A percentile compares a stretch with the other conserved stretches of the same genome.
These are phyloP conservation scores for Lolium rigidum DNA, from an alignment of 176 grass and related monocot genomes.

Conservation along the genomic window DNA sequence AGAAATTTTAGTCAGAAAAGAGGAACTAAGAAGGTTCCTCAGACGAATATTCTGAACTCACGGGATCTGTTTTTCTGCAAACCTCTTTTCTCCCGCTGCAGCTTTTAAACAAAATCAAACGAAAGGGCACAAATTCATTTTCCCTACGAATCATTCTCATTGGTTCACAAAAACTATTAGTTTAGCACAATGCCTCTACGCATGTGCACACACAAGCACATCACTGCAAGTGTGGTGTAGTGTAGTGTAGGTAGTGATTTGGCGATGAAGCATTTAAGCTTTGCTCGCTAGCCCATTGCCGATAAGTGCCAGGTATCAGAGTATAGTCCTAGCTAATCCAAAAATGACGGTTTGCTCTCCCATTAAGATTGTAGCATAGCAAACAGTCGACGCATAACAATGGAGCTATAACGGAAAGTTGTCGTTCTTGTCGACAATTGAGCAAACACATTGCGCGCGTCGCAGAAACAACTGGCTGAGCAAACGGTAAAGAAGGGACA, in stretches of 20 bases:
- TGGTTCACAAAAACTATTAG: background rate
- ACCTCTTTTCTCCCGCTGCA: constrained; percentile 5
- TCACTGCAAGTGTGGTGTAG: background rate
- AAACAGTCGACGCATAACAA: background rate
- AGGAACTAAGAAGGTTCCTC: background rate
- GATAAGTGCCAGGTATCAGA: background rate
- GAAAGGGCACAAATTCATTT: background rate
- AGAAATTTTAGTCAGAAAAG: background rate
- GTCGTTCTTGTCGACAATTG: background rate
- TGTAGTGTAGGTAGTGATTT: background rate
- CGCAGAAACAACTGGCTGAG: background rate
- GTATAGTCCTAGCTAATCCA: background rate
- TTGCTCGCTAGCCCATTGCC: background rate
- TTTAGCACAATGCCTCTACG: background rate
- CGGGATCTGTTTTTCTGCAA: background rate
- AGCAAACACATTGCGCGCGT: background rate
- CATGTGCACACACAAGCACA: background rate
- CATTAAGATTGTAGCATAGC: background rate
- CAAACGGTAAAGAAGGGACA: background rate
- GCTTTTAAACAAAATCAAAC: constrained; percentile 3
- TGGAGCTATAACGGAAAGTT: background rate
- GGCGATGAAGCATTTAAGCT: background rate
- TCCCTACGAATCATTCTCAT: background rate
- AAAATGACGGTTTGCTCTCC: background rate
- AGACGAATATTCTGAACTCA: background rate